Evolutionary conservation across 495 filamentous ascomycete species (phyloP).

Genomic region (Durotheca rogersii): DNA sequence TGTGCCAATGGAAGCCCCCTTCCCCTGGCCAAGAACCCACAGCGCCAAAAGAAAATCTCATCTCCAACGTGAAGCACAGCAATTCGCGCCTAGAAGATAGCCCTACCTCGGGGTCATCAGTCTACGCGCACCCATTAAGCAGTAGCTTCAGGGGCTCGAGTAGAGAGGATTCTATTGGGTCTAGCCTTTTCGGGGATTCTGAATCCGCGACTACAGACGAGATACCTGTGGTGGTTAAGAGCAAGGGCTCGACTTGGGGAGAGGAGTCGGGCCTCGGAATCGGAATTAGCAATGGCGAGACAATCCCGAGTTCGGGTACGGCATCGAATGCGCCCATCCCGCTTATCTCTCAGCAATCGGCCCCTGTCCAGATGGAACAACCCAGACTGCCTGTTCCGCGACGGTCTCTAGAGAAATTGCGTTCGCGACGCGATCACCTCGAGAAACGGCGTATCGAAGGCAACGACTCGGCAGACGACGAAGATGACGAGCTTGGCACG

Average conservation of each 20-base stretch:
- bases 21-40: constrained; percentile 50
- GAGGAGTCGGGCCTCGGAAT: constrained; percentile 71
- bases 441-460: constrained; percentile 75
- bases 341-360: constrained; percentile 64
- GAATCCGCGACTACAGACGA: constrained; percentile 80
- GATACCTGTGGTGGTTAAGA: constrained; percentile 70
- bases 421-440: constrained; percentile 71
- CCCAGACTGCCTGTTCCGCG: constrained; percentile 54
- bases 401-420: constrained; percentile 75
- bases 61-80: constrained; percentile 64
- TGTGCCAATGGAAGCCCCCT: constrained; percentile 91
- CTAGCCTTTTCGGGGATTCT: constrained; percentile 81
- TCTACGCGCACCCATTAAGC: constrained; percentile 64
- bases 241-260: constrained; percentile 70
- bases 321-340: constrained; percentile 47
- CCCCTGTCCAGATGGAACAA: constrained; percentile 63
- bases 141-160: constrained; percentile 76
- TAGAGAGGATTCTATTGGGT: constrained; percentile 81
- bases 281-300: constrained; percentile 63
- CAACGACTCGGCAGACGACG: constrained; percentile 85
- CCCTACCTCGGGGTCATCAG: constrained; percentile 78
- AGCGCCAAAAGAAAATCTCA: constrained; percentile 49
- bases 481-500: constrained; percentile 83
- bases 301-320: constrained; percentile 34
- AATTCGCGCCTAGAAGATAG: constrained; percentile 69